Evolutionary conservation across 208 protist genomes (phyloP), one percentile per base, ranked within the genome.

Genomic region (Porcisia hertigi): DNA sequence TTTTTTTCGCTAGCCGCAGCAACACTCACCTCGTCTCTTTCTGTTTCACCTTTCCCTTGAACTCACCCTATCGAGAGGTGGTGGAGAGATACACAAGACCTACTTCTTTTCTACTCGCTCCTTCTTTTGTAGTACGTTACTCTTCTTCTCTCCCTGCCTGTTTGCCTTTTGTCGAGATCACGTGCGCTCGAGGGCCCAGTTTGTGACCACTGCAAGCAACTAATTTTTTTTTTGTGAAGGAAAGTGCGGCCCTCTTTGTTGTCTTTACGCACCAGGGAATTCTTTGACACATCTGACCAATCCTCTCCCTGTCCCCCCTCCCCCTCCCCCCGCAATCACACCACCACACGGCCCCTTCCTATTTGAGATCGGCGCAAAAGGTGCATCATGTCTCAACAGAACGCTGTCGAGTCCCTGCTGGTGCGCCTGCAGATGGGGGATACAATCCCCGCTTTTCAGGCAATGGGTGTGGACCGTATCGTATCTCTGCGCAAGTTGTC

Each of bases 351-450:
- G 4, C 41, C 43, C 9, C 9, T 18, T 20, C 47, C 66, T 12
- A 12, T 62, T 70, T 77, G 14, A 7, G 18, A 71, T 12, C 7
- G 47, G 18, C 30, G 66, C 55, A 49, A 53, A 71, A 43, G 3
- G 20, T 12, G 43, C 49, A 65, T 16, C 41, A 84, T 82, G 70
- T 62, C 77, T 53, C 75, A 80, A 71, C 83, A 81, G 55, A 84
- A 84, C 59, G 76, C 94, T 63, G 86, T 97, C 76, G 92, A 95
- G 30, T 52, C 88, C n/a, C 77, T 97, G 34, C 83, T 97, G 52
- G 79, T 76, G 53, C 89, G 92, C 49, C 89, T 98, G n/a, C 75
- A 89, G 63, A 87, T 98, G 70, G 45, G 85, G 49, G 86, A 94
- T n/a, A 52, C 72, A 45, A 95, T 95, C 77, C 86, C 86, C 25